Evolutionary conservation across 2,329 filamentous ascomycete genomes (phyloP).

Genomic region (Epichloe elymi): DNA sequence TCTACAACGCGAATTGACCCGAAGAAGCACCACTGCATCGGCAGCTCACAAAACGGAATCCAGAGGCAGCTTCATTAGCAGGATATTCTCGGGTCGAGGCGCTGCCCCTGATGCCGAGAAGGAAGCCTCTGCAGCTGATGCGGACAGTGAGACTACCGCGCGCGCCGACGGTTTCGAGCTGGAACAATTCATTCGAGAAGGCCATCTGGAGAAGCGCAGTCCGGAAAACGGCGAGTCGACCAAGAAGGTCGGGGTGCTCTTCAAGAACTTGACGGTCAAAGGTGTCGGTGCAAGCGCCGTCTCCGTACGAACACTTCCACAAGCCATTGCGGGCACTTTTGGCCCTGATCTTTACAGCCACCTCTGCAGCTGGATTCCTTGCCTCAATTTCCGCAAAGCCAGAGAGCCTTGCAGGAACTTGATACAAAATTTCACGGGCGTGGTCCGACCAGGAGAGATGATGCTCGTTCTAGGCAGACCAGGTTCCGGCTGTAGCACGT

Average conservation of each 20-base stretch:
- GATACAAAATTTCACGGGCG: constrained; percentile 19
- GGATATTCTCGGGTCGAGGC: not conserved
- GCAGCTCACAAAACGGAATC: not conserved
- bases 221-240: constrained; percentile 38
- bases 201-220: constrained; percentile 61
- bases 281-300: constrained; percentile 53
- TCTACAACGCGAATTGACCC: constrained; percentile 12
- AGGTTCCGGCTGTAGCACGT: constrained; percentile 63
- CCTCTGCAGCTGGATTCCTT: constrained; percentile 29
- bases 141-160: constrained; percentile 1
- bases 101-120: constrained; percentile 2
- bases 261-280: constrained; percentile 63
- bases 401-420: constrained; percentile 1
- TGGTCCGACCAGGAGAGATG: constrained; percentile 23
- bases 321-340: constrained; percentile 65
- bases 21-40: constrained; percentile 7
- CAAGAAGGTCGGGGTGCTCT: constrained; percentile 68
- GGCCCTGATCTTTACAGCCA: constrained; percentile 65
- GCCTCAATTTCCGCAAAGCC: not conserved
- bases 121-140: not conserved
- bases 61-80: not conserved
- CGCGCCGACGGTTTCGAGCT: constrained; percentile 51
- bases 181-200: constrained; percentile 56
- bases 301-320: constrained; percentile 59
- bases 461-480: constrained; percentile 48